These are phyloP conservation scores for Rhizopus delemar DNA, from an alignment of 371 early-diverging fungal species.

Conservation along the genomic window DNA sequence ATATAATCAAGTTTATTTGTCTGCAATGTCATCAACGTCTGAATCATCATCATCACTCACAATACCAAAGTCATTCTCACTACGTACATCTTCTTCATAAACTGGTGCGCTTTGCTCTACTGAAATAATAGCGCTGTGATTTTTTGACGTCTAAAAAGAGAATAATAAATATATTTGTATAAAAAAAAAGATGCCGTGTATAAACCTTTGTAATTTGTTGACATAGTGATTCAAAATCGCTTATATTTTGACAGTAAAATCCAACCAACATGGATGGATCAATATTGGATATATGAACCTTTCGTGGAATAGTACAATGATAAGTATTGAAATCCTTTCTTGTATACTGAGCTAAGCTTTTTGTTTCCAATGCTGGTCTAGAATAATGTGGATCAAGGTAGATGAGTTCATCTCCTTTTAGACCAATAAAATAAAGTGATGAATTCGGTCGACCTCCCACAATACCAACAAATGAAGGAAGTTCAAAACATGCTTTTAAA, in stretches of 20 bases:
- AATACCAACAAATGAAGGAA: constrained; percentile 84
- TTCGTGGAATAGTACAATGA: constrained; percentile 77
- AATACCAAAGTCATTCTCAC: constrained; percentile 56
- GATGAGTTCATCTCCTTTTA: constrained; percentile 78
- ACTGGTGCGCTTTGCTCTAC: constrained; percentile 67
- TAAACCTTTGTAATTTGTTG: constrained; percentile 50
- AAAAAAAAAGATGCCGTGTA: neutral
- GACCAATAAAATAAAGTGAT: constrained; percentile 89
- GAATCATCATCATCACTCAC: constrained; percentile 40
- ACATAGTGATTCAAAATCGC: constrained; percentile 69
- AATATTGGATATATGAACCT: constrained; percentile 70
- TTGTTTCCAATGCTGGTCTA: constrained; percentile 66
- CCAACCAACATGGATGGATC: constrained; percentile 95
- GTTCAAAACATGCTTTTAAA: constrained; percentile 74
- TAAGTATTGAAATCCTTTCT: constrained; percentile 75
- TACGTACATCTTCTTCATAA: constrained; percentile 64
- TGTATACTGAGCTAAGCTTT: constrained; percentile 49
- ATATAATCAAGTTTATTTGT: neutral
- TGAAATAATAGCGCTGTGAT: constrained; percentile 65
- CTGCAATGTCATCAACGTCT: neutral
- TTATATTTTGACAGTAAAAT: constrained; percentile 75
- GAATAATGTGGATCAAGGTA: constrained; percentile 95
- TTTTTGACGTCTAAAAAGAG: constrained; percentile 38
- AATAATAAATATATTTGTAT: neutral
- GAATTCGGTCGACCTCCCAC: constrained; percentile 96